Base-by-base conservation (phyloP, 176 grass and related monocot species). In the Elaeis guineensis region DNA sequence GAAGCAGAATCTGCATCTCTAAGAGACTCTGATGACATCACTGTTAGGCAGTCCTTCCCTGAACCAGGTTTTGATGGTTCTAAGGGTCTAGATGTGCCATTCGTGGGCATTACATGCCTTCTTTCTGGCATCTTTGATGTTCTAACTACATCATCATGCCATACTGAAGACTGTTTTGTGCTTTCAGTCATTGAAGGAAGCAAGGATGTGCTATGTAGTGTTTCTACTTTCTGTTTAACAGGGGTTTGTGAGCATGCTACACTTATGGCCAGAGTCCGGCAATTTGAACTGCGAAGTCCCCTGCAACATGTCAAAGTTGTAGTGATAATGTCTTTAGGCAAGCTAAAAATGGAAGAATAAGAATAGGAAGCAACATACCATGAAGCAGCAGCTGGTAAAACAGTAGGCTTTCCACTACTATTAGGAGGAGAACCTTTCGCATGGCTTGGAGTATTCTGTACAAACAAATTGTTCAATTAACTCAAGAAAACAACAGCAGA, bases 111-210 rank as follows among this genome's bases (percentile, higher is more conserved):
- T 35, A 65, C 44, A 64, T 73, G 57, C 8, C 52, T 54, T 18
- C 71, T 80, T 85, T 81, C 80, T 63, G 71, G 71, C 24, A 62
- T 62, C 83, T 74, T 83, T 64, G 58, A 44, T 44, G 35, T 44
- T 44, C 9, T 59, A 77, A 66, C 69, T 71, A 79, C 50, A 65
- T 92, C 85, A 83, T 98, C 93, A 65, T 86, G 86, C 84, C 82
- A 85, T 19, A 84, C 86, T 57, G 88, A 89, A 71, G 82, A 72
- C 26, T 57, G 63, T 70, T 77, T 82, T 76, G 71, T 22, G 75
- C 57, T 85, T 52, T 70, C 71, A 74, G 53, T 77, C 17, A 51
- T 71, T 35, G 69, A 59, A 72, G 70, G 67, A 72, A 60, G 78
- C 25, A 58, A 58, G 69, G 63, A 61, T 55, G 68, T 62, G 79